Base-by-base conservation (phyloP, 176 grass and related monocot genomes). In the Ensete ventricosum region DNA sequence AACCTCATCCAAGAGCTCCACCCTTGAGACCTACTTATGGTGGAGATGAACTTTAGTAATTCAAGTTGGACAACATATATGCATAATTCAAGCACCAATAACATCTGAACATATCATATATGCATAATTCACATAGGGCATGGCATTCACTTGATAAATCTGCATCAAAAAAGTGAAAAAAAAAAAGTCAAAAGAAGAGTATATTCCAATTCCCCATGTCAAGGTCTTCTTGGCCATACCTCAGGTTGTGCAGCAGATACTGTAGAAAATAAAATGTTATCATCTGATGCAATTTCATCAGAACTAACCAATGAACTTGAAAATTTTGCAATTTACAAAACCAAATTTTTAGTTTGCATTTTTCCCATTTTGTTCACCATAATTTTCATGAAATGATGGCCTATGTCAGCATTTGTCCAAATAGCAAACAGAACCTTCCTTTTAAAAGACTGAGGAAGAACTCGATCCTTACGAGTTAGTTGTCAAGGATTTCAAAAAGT, bases 1-100 rank as follows among this genome's bases (percentile, higher is more conserved):
- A 89, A 98, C 95, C 81, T 94, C 95, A 79, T 98, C 95, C 73
- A 98, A 81, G 11, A 98, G 85, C 65, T 98, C 95, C 70, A 98
- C 86, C 80, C 95, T 93, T 71, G 90, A 98, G 62, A 93, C 95
- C 94, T 93, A 83, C 27, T 75, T 77, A 80, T 67, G 48, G 20
- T 85, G 25, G 66, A 53, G 29, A 84, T 67, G 69, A 20, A 78
- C 66, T 49, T 55, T 66, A 48, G 50, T 14, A 51, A 10, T 78
- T 79, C 67, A 67, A 67, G 26, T 67, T 27, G 22, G 64, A 10
- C 11, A 68, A 26, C 9, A 68, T 14, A 27, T 26, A 67, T 16
- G 27, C 11, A 48, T 10, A 68, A 14, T 26, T 13, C 34, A 17
- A 34, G 22, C 21, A 43, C 34, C 34, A 43, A 3, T 43, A 43